Evolutionary conservation across 2,329 filamentous ascomycete species (phyloP).

Genomic region (Aureobasidium sp.): DNA sequence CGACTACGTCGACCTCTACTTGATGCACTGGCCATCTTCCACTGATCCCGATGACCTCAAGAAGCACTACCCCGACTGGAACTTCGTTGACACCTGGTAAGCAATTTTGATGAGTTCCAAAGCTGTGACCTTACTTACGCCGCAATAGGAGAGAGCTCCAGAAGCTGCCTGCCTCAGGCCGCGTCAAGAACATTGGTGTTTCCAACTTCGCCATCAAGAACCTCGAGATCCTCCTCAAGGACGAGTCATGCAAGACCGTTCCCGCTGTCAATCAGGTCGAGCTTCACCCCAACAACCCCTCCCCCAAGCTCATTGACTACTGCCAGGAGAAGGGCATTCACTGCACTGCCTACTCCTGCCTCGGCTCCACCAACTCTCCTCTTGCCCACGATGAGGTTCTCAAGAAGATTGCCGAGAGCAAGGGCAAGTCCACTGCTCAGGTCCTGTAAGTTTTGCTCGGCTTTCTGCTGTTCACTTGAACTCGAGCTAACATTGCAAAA

Average conservation of each 20-base stretch:
- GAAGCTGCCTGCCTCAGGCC: conserved; percentile 54
- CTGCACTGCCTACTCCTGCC: conserved; percentile 65
- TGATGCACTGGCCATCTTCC: conserved; percentile 55
- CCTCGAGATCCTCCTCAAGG: conserved; percentile 63
- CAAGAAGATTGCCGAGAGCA: conserved; percentile 45
- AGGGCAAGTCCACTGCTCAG: conserved; percentile 66
- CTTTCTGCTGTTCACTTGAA: not conserved
- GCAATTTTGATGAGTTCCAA: not conserved
- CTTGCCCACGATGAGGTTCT: conserved; percentile 61
- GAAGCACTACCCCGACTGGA: conserved; percentile 70
- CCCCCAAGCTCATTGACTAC: conserved; percentile 46
- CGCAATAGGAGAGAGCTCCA: conserved; percentile 32
- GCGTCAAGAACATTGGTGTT: conserved; percentile 56
- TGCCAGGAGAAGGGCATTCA: conserved; percentile 68
- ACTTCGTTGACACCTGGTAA: conserved; percentile 62
- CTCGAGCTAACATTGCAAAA: not conserved
- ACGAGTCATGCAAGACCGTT: conserved; percentile 50
- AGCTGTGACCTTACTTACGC: not conserved
- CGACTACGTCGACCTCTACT: conserved; percentile 60
- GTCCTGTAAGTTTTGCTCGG: conserved; percentile 41
- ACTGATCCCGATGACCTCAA: conserved; percentile 54
- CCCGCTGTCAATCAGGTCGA: conserved; percentile 76
- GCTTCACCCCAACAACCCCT: conserved; percentile 72
- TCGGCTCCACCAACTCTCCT: conserved; percentile 56
- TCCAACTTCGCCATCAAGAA: conserved; percentile 81